Evolutionary conservation across 2,329 filamentous ascomycete species (phyloP).

Genomic region (Trichoderma afroharzianum): DNA sequence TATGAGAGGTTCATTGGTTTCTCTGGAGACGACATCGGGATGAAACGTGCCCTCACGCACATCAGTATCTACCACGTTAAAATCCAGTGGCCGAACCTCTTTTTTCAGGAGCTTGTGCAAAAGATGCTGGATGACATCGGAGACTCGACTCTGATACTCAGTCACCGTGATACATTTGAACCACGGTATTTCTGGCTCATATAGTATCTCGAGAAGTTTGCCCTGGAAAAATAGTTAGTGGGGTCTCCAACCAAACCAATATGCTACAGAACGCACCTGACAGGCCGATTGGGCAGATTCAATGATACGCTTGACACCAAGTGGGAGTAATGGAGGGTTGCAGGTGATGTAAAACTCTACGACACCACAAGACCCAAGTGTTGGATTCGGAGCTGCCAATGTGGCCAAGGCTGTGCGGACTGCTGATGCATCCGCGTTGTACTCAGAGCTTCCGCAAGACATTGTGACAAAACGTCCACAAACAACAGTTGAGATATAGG

Average conservation of each 20-base stretch:
- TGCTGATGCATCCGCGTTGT: not conserved
- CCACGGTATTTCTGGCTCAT: slow-evolving; percentile 35
- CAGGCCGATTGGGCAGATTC: slow-evolving; percentile 17
- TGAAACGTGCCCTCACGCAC: not conserved
- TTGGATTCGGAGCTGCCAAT: not conserved
- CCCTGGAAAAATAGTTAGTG: slow-evolving; percentile 5
- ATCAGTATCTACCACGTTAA: slow-evolving; percentile 19
- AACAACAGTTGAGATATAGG: not conserved
- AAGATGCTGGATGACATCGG: slow-evolving; percentile 20
- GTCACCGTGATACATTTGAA: slow-evolving; percentile 31
- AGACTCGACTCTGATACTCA: slow-evolving; percentile 19
- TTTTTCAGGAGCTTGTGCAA: slow-evolving; percentile 18
- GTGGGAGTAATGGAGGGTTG: slow-evolving; percentile 33
- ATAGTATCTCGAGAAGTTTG: slow-evolving; percentile 32
- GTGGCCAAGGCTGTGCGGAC: not conserved
- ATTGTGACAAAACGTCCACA: not conserved
- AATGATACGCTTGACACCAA: slow-evolving; percentile 30
- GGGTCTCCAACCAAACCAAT: not conserved
- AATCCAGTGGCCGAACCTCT: not conserved
- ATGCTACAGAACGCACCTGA: not conserved
- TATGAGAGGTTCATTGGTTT: slow-evolving; percentile 19
- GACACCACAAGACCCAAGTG: not conserved
- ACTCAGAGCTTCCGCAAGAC: not conserved
- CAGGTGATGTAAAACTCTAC: slow-evolving; percentile 34
- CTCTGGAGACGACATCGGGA: slow-evolving; percentile 23